Conservation (phyloP, 768 basidiomycete species). For the Psilocybe sp. region DNA sequence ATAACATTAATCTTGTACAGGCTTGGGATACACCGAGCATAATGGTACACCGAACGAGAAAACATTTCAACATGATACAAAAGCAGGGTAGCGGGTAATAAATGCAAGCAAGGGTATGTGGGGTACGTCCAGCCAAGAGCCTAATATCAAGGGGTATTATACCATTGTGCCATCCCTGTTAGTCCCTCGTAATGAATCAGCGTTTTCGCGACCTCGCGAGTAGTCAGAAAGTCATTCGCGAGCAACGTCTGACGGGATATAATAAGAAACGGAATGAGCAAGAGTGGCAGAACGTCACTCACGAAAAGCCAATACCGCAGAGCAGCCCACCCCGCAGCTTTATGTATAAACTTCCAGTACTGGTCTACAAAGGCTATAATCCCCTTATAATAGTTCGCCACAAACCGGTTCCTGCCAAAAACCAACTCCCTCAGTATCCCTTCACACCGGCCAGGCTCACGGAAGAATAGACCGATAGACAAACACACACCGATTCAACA, state of each 20-base stretch:
- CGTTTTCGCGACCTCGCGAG: conserved; percentile 43
- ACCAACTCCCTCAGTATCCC: too few species aligned
- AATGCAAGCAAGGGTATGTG: too few species aligned
- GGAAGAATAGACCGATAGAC: neutral
- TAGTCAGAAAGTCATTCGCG: conserved; percentile 49
- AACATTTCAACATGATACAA: too few species aligned
- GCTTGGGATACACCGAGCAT: too few species aligned
- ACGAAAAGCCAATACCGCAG: conserved; percentile 46
- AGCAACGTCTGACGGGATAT: conserved; percentile 41
- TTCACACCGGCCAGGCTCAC: too few species aligned
- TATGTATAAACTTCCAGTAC: conserved; percentile 64
- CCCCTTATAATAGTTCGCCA: conserved; percentile 52
- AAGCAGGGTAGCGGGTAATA: too few species aligned
- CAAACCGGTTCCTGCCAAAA: conserved; percentile 45
- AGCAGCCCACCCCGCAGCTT: conserved; percentile 65
- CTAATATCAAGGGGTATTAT: conserved; percentile 9
- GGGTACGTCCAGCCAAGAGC: too few species aligned
- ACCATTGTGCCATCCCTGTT: conserved; percentile 46
- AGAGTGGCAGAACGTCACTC: neutral
- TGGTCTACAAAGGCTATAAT: conserved; percentile 53
- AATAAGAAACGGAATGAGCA: neutral
- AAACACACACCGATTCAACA: conserved; percentile 20
- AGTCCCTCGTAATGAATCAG: conserved; percentile 53
- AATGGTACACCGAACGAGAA: too few species aligned
- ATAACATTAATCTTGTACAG: too few species aligned